These are phyloP conservation scores for Purpureocillium lavendulum DNA, from an alignment of 2,329 filamentous ascomycete genomes.

Conservation along the genomic window DNA sequence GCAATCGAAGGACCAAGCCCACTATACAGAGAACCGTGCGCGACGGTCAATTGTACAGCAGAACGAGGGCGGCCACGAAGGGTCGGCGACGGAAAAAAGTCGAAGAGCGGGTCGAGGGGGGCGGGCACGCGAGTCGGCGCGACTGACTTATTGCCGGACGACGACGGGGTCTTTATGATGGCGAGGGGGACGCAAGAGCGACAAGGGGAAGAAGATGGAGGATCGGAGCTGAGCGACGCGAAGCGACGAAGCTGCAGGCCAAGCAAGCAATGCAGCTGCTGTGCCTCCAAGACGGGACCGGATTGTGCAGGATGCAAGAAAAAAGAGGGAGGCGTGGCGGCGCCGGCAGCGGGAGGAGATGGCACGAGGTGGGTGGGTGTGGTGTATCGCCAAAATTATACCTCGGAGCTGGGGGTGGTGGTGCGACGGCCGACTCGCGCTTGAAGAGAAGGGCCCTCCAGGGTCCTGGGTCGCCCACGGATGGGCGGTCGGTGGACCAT, in stretches of 20 bases:
- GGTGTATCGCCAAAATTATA: constrained; percentile 1
- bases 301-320: background rate
- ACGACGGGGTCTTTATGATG: background rate
- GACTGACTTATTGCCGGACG: background rate
- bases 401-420: background rate
- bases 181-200: background rate
- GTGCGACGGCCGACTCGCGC: background rate
- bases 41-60: no score
- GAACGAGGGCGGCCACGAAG: no score
- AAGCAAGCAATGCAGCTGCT: background rate
- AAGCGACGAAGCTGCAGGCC: no score
- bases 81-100: background rate
- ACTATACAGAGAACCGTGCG: no score
- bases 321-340: background rate
- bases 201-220: no score
- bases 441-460: no score
- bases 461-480: no score
- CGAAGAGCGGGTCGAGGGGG: background rate
- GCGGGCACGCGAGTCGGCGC: background rate
- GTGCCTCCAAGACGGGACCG: background rate
- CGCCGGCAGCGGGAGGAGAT: background rate
- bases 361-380: no score
- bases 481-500: no score
- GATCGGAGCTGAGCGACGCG: no score
- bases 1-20: no score